Evolutionary conservation across 768 basidiomycete genomes (phyloP), one percentile per base, ranked within the genome.

Genomic region (Boletus rubescentipes): DNA sequence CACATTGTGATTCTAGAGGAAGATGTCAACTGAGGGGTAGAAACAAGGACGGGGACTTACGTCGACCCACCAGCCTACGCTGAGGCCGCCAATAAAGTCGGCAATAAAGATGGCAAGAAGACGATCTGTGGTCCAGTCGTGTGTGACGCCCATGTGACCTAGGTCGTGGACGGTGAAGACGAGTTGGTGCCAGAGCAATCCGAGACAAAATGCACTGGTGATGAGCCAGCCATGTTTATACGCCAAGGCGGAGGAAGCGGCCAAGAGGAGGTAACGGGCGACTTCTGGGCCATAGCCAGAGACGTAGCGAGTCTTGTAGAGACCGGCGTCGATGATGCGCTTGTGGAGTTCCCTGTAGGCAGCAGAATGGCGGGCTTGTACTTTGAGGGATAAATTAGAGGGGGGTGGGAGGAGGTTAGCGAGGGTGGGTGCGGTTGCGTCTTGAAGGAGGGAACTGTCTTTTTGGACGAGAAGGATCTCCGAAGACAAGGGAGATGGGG

Each of bases 1-100:
- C 43, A 95, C 85, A 63, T 98, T 97, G 68, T 99, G 97, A 67
- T 90, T 92, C 89, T 92, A 58, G 32, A 46, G 11, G 35, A 34
- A 44, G 58, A 29, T 60, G 41, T 59, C 32, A 49, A 26, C n/a
- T 30, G 38, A 20, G 34, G 40, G 49, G 36, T 23, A 36, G 47
- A 54, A 36, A 47, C 3, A 47, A 53, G n/a, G 53, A 39, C 11
- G 35, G 46, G 12, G n/a, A 84, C 93, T 75, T 62, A 95, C 94
- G 69, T 94, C 82, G 37, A 93, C 91, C 96, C 96, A 99, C 97
- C 97, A 99, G 37, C 94, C 92, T 21, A 97, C 79, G 67, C 94
- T 97, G 49, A 99, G 75, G 5, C 97, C 97, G 23, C 97, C 97
- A 43, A 94, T 76, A 64, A 87, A 92, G 68, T 93, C 83, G 0